Base-by-base conservation (phyloP, 371 early-diverging fungal species). In the Mucor piriformis region DNA sequence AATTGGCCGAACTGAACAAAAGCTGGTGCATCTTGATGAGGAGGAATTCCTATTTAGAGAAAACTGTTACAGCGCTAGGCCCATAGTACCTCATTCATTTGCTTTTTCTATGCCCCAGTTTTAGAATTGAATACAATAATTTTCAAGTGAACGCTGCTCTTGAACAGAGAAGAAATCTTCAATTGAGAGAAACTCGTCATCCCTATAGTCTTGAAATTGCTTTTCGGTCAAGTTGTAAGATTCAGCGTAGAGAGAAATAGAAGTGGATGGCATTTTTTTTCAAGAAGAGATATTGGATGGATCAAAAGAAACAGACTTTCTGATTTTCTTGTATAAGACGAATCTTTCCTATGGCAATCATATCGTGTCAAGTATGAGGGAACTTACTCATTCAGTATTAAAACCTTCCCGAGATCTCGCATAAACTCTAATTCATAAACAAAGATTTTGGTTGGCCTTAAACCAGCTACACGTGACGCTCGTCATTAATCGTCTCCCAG, bases 11-110 rank as follows among this genome's bases (percentile, higher is more conserved):
- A 71, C 37, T 80, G 82, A 13, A 76, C 74, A 59, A 84, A 84
- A 16, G 84, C 83, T 25, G 80, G 80, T 0, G 78, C 71, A 57
- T 84, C 84, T 60, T 84, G 84, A 64, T 84, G 83, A 15, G 84
- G 70, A 47, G 69, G 72, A 50, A 83, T 81, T 6, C 63, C 72
- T 66, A 47, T n/a, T 16, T 25, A n/a, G n/a, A n/a, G n/a, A n/a
- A n/a, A n/a, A 66, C 70, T 10, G 73, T 73, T 12, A 33, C 34
- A 20, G 69, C 72, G 63, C 79, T 79, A 20, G 52, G 51, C 58
- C 82, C 84, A 64, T 84, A 81, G 59, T 82, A 84, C 62, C 81
- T 77, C 84, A 84, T 84, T 81, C 84, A 84, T 44, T 84, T 84
- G 77, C 81, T 18, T 81, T 81, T 34, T 71, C 68, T 23, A 81